phyloP scores from a whole-genome alignment of 306 rosid genomes.

The Calophaca sinica region DNA sequence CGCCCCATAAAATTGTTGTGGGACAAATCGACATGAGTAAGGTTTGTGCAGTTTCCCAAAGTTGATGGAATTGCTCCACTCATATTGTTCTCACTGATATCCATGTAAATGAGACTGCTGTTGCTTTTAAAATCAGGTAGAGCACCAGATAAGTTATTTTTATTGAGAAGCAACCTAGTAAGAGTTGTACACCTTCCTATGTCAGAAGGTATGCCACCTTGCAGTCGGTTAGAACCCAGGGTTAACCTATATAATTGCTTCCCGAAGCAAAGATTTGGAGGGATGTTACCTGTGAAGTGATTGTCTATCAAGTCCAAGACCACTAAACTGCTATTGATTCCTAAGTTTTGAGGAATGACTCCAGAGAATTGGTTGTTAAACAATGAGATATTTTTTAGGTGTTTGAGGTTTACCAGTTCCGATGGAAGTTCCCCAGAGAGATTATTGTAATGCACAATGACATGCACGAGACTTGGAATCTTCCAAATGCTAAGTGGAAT shows the following conservation, averaged over 20 bases:
- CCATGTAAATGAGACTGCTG: slow-evolving; percentile 51
- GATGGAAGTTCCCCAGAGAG: slow-evolving; percentile 66
- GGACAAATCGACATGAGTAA: slow-evolving; percentile 58
- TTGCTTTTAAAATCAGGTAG: slow-evolving; percentile 65
- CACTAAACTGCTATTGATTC: slow-evolving; percentile 69
- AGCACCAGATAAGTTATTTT: slow-evolving; percentile 56
- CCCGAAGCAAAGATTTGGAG: slow-evolving; percentile 76
- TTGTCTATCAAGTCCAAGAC: slow-evolving; percentile 67
- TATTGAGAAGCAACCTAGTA: slow-evolving; percentile 56
- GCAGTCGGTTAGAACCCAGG: slow-evolving; percentile 65
- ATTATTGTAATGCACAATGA: slow-evolving; percentile 42
- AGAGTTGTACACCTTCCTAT: slow-evolving; percentile 64
- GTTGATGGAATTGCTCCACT: slow-evolving; percentile 46
- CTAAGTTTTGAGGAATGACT: slow-evolving; percentile 57
- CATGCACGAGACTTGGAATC: slow-evolving; percentile 51
- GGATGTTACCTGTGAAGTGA: slow-evolving; percentile 63
- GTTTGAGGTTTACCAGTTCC: slow-evolving; percentile 60
- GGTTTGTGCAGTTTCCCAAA: slow-evolving; percentile 63
- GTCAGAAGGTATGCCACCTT: slow-evolving; percentile 63
- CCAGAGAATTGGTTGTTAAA: slow-evolving; percentile 65
- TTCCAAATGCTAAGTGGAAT: slow-evolving; percentile 74
- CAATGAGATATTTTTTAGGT: slow-evolving; percentile 56
- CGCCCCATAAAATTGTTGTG: slow-evolving; percentile 58
- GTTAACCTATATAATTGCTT: slow-evolving; percentile 29
- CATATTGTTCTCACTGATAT: slow-evolving; percentile 61